Base-by-base conservation (phyloP, 169 alveolate species). In the Cryptosporidium viatorum region DNA sequence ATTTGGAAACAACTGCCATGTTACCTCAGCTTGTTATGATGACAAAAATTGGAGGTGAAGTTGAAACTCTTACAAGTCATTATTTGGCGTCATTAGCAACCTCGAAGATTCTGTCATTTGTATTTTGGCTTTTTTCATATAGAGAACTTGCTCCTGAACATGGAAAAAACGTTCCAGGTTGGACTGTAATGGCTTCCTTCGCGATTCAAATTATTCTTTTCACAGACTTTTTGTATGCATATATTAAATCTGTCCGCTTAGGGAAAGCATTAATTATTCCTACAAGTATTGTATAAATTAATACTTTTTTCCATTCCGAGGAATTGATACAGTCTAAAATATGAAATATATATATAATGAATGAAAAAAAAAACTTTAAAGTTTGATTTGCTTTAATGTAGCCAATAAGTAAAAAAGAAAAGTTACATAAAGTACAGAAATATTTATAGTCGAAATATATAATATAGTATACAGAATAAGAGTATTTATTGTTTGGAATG, bases 51-150 rank as follows among this genome's bases (percentile, higher is more conserved):
- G 94, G 92, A 55, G 95, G 95, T 35, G 93, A 91, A 85, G 94
- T 94, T 59, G 95, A 94, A 84, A 71, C 86, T 52, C 86, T 89
- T 62, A 94, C 94, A n/a, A 71, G 93, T 33, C 93, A 92, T 84
- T 94, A 87, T 89, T 92, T 94, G 31, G 94, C 94, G 35, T 87
- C 94, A 31, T 74, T 85, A 45, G 91, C 94, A 51, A 45, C 91
- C 37, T 87, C 93, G 18, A 91, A 85, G 68, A 52, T 91, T 51
- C 84, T 93, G 16, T 85, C 92, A 23, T 85, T 93, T 71, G 84
- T 92, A 8, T 93, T 93, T 80, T 93, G 96, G 96, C 69, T 91
- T 39, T 92, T 70, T 80, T 85, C 96, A n/a, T 93, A 87, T 85
- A 84, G 84, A 43, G 96, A 93, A 51, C 86, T 93, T 21, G 71